Evolutionary conservation across 257 asterid genomes (phyloP), one percentile per base, ranked within the genome.

Genomic region (Capsicum rhomboideum): DNA sequence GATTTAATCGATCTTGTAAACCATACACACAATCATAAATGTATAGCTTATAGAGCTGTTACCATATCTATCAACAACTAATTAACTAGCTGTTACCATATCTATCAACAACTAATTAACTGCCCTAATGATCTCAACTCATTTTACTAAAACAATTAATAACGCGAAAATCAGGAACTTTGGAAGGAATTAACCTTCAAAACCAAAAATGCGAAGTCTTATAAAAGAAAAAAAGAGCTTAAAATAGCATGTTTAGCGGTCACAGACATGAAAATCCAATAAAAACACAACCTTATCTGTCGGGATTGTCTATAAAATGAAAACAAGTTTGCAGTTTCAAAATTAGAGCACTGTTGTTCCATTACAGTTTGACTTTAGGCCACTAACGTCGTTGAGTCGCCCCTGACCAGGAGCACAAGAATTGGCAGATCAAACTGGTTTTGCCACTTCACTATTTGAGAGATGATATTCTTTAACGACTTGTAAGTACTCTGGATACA

Each of bases 381-480:
- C 31, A 59, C 66, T 1, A 7, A 21, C 31, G 9, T 58, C 29
- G 2, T 58, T 58, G 66, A 59, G 1, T 31, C 23, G 6, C 66
- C 16, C 31, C 21, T 58, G 28, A 40, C 18, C 18, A 71, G 28
- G 49, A 40, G 63, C 68, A 52, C 9, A 64, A 14, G 52, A 18
- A 49, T 69, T 66, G n/a, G 13, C 4, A 50, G n/a, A 20, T 88
- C 91, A 89, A 84, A 90, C 85, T 84, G 85, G 85, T 89, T 71
- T 85, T 26, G 67, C 46, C 37, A 82, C 54, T 34, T 89, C 97
- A 63, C 87, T 91, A 80, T 89, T 87, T 18, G 90, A 90, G 61
- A 94, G 90, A 14, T 92, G 94, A 71, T 88, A 90, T 58, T 91
- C 92, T 69, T 88, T 86, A 68, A 95, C 93, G 87, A 92, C 94